phyloP scores from a whole-genome alignment of 1,284 basidiomycete genomes.

The Cystobasidium sp. region DNA sequence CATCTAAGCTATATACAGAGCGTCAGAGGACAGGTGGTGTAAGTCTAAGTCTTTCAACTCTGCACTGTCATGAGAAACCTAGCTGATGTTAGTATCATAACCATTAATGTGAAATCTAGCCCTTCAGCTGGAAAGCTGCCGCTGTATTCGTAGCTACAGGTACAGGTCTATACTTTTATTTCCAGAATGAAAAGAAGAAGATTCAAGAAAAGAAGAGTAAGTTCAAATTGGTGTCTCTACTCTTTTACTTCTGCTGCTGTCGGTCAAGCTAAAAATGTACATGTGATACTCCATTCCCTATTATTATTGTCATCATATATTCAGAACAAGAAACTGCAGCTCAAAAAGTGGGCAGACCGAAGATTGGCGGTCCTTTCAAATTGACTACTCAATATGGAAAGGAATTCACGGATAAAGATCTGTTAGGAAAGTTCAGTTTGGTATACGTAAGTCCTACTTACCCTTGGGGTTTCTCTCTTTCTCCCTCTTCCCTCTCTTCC shows the following conservation, averaged over 20 bases:
- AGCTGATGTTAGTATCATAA: no score
- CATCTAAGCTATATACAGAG: constrained; percentile 28
- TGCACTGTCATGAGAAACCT: no score
- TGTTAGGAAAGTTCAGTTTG: constrained; percentile 78
- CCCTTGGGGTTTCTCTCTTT: no score
- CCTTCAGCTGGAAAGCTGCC: constrained; percentile 84
- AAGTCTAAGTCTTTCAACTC: no score
- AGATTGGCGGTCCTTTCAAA: constrained; percentile 87
- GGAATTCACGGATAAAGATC: constrained; percentile 79
- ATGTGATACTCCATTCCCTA: no score
- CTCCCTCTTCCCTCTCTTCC: no score
- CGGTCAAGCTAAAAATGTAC: background rate
- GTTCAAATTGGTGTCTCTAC: constrained; percentile 47
- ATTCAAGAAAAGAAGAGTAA: constrained; percentile 73
- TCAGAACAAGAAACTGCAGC: constrained; percentile 52
- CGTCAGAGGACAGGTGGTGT: constrained; percentile 31
- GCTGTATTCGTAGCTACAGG: constrained; percentile 82
- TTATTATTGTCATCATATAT: no score
- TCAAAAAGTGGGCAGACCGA: constrained; percentile 65
- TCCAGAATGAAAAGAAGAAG: constrained; percentile 81
- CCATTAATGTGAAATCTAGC: no score
- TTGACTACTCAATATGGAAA: constrained; percentile 71
- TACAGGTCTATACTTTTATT: constrained; percentile 82
- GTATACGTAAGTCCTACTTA: constrained; percentile 67
- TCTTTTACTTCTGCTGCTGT: background rate